Evolutionary conservation across 345 rosid species (phyloP), one percentile per base, ranked within the genome.

Genomic region (Garcia nutans): DNA sequence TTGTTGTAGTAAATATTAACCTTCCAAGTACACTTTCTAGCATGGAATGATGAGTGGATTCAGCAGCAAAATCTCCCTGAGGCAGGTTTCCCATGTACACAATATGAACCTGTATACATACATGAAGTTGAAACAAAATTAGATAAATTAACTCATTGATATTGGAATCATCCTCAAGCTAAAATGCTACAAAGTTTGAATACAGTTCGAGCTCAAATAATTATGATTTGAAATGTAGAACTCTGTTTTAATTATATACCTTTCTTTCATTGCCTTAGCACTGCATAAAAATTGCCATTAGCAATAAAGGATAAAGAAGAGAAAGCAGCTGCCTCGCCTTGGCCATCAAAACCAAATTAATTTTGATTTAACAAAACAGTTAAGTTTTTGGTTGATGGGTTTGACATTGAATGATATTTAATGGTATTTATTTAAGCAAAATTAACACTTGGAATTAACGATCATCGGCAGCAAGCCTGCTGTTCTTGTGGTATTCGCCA

Each of bases 51-150:
- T 83, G 86, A 7, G 41, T 49, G 0, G 61, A 20, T 16, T 54
- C 52, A 47, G 61, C 68, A 8, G 75, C 55, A 57, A 68, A 63
- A 54, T 71, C 79, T 56, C 78, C 82, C 4, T 19, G 72, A 26
- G 82, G 83, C 62, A 16, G 54, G 8, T 73, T 79, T 72, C 85
- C 88, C 86, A 86, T 79, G 77, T 86, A 86, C 5, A 86, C 82
- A 65, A 86, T 68, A 66, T 83, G 79, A 65, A 81, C 69, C 88
- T 85, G 41, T 9, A 57, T 10, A 41, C 11, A 24, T 1, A 5
- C 2, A 24, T 13, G 11, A 0, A 17, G 7, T 31, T 20, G 10
- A 28, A 41, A 20, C 13, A 33, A 33, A 33, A 33, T 33, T 33
- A 33, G 37, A 33, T 33, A 33, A 33, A 33, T 33, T 33, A 33